Conservation (phyloP, 2,329 filamentous ascomycete species). For the Beauveria pseudobassiana region DNA sequence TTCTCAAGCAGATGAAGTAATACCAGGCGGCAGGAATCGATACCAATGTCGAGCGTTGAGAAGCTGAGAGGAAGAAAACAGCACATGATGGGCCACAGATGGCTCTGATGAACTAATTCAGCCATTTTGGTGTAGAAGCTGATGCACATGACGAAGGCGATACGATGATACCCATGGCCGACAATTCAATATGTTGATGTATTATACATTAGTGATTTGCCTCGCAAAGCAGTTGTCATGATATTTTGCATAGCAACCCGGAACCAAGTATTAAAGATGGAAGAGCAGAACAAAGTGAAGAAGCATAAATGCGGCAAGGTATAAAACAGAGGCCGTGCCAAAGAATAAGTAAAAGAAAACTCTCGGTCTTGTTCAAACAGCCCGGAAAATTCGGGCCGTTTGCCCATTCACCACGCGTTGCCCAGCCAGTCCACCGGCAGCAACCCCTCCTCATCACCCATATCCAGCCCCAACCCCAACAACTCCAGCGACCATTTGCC, state of each 20-base stretch:
- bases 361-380: no score
- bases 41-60: no score
- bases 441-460: background rate
- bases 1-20: conserved; percentile 53
- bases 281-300: no score
- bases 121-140: background rate
- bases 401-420: background rate
- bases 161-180: conserved; percentile 9
- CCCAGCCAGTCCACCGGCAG: background rate
- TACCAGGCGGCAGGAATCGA: background rate
- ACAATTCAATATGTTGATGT: background rate
- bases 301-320: no score
- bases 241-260: background rate
- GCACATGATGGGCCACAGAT: background rate
- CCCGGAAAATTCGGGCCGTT: background rate
- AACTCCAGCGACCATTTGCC: background rate
- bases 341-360: no score
- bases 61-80: no score
- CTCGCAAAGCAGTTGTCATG: background rate
- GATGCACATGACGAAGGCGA: background rate
- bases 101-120: background rate
- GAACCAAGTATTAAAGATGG: no score
- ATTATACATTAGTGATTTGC: background rate
- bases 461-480: background rate
- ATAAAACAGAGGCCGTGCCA: no score